Evolutionary conservation across 768 basidiomycete species (phyloP).

Genomic region (Nidularia sp.): DNA sequence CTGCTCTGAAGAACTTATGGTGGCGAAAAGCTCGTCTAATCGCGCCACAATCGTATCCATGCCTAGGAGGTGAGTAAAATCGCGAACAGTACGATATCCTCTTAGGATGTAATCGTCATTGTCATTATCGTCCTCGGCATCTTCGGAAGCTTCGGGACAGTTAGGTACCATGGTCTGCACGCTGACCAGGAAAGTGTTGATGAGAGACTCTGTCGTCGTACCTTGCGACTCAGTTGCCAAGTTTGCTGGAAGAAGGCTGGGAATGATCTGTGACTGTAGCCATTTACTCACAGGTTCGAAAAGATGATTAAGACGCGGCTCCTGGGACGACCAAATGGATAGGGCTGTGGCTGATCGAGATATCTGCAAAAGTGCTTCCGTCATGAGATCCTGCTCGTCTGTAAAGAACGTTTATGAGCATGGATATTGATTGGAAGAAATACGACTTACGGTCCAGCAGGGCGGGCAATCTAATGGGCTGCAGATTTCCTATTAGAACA

Average conservation of each 20-base stretch:
- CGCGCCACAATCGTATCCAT: constrained; percentile 36
- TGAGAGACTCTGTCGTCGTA: constrained; percentile 33
- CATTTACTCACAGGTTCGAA: constrained; percentile 26
- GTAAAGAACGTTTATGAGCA: too few species aligned
- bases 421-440: too few species aligned
- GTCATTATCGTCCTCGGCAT: constrained; percentile 12
- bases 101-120: constrained; percentile 53
- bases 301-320: constrained; percentile 12
- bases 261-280: constrained; percentile 18
- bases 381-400: neutral
- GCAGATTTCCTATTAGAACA: too few species aligned
- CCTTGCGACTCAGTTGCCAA: constrained; percentile 5
- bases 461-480: too few species aligned
- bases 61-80: constrained; percentile 45
- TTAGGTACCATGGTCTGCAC: constrained; percentile 56
- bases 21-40: constrained; percentile 32
- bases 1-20: constrained; percentile 28
- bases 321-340: neutral
- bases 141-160: constrained; percentile 21
- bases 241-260: constrained; percentile 4
- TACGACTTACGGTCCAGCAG: too few species aligned
- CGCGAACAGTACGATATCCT: constrained; percentile 37
- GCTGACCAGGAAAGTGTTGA: constrained; percentile 61
- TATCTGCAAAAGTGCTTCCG: too few species aligned
- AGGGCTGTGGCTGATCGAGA: too few species aligned